phyloP scores from a whole-genome alignment of 768 basidiomycete species.

The Aureoboletus auriporus region DNA sequence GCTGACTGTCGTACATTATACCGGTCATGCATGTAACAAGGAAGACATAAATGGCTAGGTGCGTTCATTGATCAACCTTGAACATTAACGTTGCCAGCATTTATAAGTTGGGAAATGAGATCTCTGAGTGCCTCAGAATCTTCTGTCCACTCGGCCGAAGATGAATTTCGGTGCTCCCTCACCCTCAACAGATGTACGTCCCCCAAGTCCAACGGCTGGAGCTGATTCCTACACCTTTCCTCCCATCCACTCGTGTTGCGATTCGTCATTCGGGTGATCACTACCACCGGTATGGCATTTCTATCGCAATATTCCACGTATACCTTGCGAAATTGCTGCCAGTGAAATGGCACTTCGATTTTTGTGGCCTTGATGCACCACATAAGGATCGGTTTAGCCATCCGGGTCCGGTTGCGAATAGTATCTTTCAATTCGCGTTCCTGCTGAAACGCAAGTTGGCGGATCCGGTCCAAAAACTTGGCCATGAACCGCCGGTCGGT shows the following conservation, averaged over 20 bases:
- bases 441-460: slow-evolving; percentile 9
- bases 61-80: background rate
- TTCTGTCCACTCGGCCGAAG: slow-evolving; percentile 11
- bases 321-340: slow-evolving; percentile 20
- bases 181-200: slow-evolving; percentile 9
- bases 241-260: slow-evolving; percentile 6
- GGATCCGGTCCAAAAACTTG: slow-evolving; percentile 11
- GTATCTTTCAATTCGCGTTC: slow-evolving; percentile 16
- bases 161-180: slow-evolving; percentile 4
- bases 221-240: slow-evolving; percentile 9
- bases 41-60: background rate
- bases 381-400: slow-evolving; percentile 14
- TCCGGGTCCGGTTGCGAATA: slow-evolving; percentile 7
- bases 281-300: slow-evolving; percentile 18
- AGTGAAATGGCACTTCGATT: slow-evolving; percentile 9
- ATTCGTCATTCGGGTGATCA: slow-evolving; percentile 15
- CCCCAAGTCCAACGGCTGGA: slow-evolving; percentile 9
- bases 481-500: slow-evolving; percentile 3
- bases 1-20: no score
- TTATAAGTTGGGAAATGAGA: slow-evolving; percentile 8
- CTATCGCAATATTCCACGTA: slow-evolving; percentile 21
- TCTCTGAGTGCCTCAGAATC: slow-evolving; percentile 14
- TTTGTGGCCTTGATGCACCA: slow-evolving; percentile 25
- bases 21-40: no score
- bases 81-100: background rate